phyloP scores from a whole-genome alignment of 192 early-diverging fungal genomes.

The Podila horticola region DNA sequence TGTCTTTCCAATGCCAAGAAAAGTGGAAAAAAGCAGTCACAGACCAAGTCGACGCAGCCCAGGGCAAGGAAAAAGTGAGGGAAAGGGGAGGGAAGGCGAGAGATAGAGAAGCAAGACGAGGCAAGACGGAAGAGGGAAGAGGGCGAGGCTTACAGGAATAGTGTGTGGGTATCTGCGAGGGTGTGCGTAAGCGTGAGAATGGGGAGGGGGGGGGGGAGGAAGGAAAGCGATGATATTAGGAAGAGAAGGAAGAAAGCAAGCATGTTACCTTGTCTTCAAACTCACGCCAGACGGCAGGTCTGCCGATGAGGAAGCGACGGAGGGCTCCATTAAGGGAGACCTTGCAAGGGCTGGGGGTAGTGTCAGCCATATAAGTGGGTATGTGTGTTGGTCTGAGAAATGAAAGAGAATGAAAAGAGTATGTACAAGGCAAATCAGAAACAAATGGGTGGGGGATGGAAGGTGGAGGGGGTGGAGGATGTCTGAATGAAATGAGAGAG shows the following conservation, averaged over 20 bases:
- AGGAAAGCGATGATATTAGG: too few species aligned
- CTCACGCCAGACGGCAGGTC: conserved; percentile 28
- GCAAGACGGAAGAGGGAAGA: background rate
- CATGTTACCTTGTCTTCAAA: conserved; percentile 44
- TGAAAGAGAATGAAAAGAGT: background rate
- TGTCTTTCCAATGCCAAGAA: background rate
- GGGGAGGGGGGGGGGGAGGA: too few species aligned
- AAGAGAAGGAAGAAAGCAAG: too few species aligned
- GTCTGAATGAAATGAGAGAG: too few species aligned
- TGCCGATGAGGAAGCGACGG: conserved; percentile 29
- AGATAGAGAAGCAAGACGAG: too few species aligned
- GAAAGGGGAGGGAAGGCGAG: background rate
- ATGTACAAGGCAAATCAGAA: background rate
- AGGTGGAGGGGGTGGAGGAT: background rate
- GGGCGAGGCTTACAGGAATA: background rate
- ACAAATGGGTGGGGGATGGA: too few species aligned
- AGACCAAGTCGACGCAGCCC: background rate
- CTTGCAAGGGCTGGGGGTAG: conserved; percentile 36
- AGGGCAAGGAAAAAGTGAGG: background rate
- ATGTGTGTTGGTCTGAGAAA: background rate
- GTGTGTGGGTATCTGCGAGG: too few species aligned
- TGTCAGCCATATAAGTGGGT: conserved; percentile 23
- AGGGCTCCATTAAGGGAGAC: conserved; percentile 35
- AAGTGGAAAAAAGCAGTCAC: background rate
- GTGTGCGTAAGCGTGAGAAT: background rate